Conservation (phyloP, 192 early-diverging fungal species). For the Phycomyces nitens region DNA sequence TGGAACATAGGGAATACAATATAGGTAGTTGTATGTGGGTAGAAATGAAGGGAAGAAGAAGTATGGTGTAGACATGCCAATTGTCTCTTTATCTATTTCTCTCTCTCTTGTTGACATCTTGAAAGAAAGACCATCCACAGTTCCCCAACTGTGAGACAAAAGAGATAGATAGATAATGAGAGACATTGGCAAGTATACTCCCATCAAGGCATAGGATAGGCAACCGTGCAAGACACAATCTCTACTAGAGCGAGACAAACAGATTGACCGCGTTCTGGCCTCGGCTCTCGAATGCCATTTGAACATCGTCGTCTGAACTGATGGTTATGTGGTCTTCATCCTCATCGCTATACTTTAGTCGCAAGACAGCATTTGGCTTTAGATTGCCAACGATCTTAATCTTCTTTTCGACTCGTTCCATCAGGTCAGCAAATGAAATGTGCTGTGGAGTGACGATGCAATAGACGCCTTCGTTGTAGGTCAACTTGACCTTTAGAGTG, state of each 20-base stretch:
- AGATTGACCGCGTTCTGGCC: constrained; percentile 49
- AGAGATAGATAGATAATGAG: too few relatives aligned
- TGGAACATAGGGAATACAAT: too few relatives aligned
- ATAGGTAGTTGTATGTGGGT: too few relatives aligned
- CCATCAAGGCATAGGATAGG: too few relatives aligned
- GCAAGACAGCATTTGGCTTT: constrained; percentile 53
- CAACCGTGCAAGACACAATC: too few relatives aligned
- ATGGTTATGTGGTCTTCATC: constrained; percentile 88
- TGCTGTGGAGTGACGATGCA: constrained; percentile 80
- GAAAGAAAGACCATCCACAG: too few relatives aligned
- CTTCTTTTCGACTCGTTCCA: constrained; percentile 84
- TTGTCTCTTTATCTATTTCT: too few relatives aligned
- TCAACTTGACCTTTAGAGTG: constrained; percentile 78
- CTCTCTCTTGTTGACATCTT: too few relatives aligned
- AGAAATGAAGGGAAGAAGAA: too few relatives aligned
- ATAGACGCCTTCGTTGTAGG: constrained; percentile 86
- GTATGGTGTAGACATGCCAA: too few relatives aligned
- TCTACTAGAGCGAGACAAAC: constrained; percentile 36
- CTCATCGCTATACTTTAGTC: constrained; percentile 90
- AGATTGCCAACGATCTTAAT: constrained; percentile 74
- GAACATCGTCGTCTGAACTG: constrained; percentile 87
- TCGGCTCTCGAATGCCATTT: constrained; percentile 81
- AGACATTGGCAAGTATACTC: too few relatives aligned
- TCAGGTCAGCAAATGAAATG: constrained; percentile 72
- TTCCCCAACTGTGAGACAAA: too few relatives aligned